phyloP scores from a whole-genome alignment of 352 stramenopile species.

The Nothophytophthora sp. region DNA sequence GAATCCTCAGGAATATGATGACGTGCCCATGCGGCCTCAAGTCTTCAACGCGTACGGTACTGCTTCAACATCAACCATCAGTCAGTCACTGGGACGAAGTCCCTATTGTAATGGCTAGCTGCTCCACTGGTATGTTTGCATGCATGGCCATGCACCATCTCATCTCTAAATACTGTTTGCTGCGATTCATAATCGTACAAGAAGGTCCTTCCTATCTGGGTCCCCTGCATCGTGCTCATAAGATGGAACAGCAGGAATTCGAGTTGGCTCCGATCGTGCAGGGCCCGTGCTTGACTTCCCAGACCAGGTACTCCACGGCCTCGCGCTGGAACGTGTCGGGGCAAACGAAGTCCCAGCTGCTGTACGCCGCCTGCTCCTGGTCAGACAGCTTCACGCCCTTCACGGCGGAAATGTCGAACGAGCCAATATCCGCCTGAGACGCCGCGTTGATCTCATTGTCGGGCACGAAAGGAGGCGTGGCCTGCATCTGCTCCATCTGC shows the following conservation, averaged over 20 bases:
- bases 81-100: too few species aligned
- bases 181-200: constrained; percentile 23
- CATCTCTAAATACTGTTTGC: too few species aligned
- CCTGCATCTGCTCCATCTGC: constrained; percentile 66
- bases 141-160: too few species aligned
- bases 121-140: too few species aligned
- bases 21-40: too few species aligned
- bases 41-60: too few species aligned
- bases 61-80: too few species aligned
- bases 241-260: constrained; percentile 72
- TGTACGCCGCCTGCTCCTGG: constrained; percentile 68
- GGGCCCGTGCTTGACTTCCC: constrained; percentile 78
- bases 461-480: constrained; percentile 73
- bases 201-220: too few species aligned
- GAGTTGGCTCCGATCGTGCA: constrained; percentile 60
- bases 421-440: constrained; percentile 79
- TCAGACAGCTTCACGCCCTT: constrained; percentile 77
- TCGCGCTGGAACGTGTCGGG: constrained; percentile 79
- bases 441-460: constrained; percentile 87
- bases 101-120: too few species aligned
- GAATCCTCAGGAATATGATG: neutral
- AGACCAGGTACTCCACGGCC: constrained; percentile 82
- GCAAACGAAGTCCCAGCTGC: constrained; percentile 72
- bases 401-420: constrained; percentile 70
- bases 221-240: too few species aligned